Conservation (phyloP, 1,139 yeast genomes). For the Saccharomycopsis crataegensis region DNA sequence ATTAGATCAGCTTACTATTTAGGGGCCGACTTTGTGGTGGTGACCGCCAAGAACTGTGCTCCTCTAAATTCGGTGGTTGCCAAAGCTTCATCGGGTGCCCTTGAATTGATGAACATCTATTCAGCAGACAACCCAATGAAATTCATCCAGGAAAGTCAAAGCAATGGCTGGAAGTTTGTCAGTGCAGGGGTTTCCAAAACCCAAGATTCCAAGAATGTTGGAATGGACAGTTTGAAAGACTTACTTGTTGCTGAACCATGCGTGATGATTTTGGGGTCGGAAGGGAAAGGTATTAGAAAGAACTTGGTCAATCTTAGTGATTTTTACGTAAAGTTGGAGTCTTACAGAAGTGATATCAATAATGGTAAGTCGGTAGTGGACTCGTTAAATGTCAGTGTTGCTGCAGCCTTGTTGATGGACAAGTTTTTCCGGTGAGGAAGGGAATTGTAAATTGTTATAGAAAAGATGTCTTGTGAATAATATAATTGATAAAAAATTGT, state of each 20-base stretch:
- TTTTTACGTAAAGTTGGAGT: constrained; percentile 47
- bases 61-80: constrained; percentile 69
- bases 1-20: constrained; percentile 74
- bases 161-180: constrained; percentile 65
- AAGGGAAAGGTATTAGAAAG: constrained; percentile 75
- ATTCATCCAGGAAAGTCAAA: constrained; percentile 50
- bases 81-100: constrained; percentile 84
- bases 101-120: constrained; percentile 63
- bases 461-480: neutral
- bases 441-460: neutral
- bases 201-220: constrained; percentile 21
- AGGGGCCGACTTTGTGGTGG: constrained; percentile 75
- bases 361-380: constrained; percentile 44
- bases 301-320: constrained; percentile 57
- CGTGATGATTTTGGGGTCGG: constrained; percentile 74
- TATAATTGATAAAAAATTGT: neutral
- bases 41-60: constrained; percentile 68
- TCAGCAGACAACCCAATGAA: constrained; percentile 49
- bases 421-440: constrained; percentile 27
- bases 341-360: constrained; percentile 28
- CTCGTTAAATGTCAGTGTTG: constrained; percentile 85
- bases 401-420: constrained; percentile 61
- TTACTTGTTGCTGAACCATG: constrained; percentile 45
- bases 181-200: constrained; percentile 43
- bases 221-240: constrained; percentile 34